Evolutionary conservation across 2,329 filamentous ascomycete species (phyloP).

Genomic region (Arthrobotrys megalospora): DNA sequence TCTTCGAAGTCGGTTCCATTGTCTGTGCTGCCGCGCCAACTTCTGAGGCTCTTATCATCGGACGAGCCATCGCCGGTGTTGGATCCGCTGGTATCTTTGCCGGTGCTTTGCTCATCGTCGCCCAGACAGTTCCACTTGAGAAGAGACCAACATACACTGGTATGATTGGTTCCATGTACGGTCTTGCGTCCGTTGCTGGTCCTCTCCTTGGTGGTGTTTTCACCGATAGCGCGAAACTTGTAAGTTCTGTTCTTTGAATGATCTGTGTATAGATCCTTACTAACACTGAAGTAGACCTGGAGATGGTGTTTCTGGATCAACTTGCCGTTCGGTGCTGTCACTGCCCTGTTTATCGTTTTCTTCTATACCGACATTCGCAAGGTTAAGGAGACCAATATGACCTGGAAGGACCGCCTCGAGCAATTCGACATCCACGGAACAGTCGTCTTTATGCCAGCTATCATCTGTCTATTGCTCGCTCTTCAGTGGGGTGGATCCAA

Average conservation of each 20-base stretch:
- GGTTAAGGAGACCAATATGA: slow-evolving; percentile 61
- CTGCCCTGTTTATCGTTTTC: slow-evolving; percentile 63
- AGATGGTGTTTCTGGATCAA: slow-evolving; percentile 70
- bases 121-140: slow-evolving; percentile 73
- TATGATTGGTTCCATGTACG: slow-evolving; percentile 73
- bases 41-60: slow-evolving; percentile 64
- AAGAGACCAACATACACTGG: slow-evolving; percentile 73
- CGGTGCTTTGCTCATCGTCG: slow-evolving; percentile 73
- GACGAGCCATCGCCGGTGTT: slow-evolving; percentile 64
- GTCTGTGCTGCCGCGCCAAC: slow-evolving; percentile 64
- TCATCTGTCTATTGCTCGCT: slow-evolving; percentile 67
- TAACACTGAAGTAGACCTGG: slow-evolving; percentile 65
- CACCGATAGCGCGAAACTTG: slow-evolving; percentile 63
- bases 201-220: slow-evolving; percentile 66
- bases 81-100: slow-evolving; percentile 71
- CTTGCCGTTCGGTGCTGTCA: slow-evolving; percentile 67
- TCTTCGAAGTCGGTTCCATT: slow-evolving; percentile 67
- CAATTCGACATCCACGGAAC: slow-evolving; percentile 65
- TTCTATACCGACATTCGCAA: slow-evolving; percentile 64
- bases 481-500: slow-evolving; percentile 68
- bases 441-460: slow-evolving; percentile 66
- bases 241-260: slow-evolving; percentile 57
- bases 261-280: neutral
- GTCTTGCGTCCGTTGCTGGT: slow-evolving; percentile 70
- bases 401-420: slow-evolving; percentile 61